These are phyloP conservation scores for Melastoma candidum DNA, from an alignment of 441 rosid genomes.

Conservation along the genomic window DNA sequence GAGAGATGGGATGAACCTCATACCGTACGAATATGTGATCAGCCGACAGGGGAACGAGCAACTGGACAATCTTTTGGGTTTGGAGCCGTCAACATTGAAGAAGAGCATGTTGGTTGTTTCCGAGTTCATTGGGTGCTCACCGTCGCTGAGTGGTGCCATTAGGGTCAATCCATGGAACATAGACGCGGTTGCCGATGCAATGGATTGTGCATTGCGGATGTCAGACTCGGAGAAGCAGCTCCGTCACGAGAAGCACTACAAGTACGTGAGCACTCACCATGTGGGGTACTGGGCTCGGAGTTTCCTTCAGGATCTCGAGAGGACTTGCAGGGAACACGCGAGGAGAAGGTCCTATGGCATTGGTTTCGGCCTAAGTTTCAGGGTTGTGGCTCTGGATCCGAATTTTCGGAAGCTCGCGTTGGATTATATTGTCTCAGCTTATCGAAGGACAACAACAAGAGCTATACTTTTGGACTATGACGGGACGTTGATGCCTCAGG, in stretches of 20 bases:
- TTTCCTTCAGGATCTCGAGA: constrained; percentile 78
- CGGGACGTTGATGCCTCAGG: constrained; percentile 85
- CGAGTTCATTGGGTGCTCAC: constrained; percentile 87
- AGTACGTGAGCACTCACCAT: constrained; percentile 83
- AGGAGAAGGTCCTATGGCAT: constrained; percentile 81
- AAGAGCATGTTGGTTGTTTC: constrained; percentile 86
- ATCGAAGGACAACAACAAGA: constrained; percentile 55
- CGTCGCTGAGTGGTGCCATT: constrained; percentile 84
- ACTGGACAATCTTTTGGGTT: constrained; percentile 46
- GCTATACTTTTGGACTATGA: constrained; percentile 85
- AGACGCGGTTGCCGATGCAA: constrained; percentile 80
- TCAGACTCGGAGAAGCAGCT: constrained; percentile 65
- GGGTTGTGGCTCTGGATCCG: constrained; percentile 75
- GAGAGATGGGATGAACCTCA: constrained; percentile 91
- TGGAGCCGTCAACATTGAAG: constrained; percentile 37
- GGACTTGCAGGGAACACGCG: constrained; percentile 66
- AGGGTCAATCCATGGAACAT: constrained; percentile 87
- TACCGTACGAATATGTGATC: constrained; percentile 80
- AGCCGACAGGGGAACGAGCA: constrained; percentile 68
- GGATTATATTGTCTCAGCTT: constrained; percentile 84
- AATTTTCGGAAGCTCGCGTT: constrained; percentile 75
- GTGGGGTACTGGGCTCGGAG: constrained; percentile 89
- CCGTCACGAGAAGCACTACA: constrained; percentile 83
- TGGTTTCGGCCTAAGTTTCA: constrained; percentile 76
- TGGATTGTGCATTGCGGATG: constrained; percentile 65